Evolutionary conservation across 2,329 filamentous ascomycete species (phyloP).

Genomic region (Geosmithia flava): DNA sequence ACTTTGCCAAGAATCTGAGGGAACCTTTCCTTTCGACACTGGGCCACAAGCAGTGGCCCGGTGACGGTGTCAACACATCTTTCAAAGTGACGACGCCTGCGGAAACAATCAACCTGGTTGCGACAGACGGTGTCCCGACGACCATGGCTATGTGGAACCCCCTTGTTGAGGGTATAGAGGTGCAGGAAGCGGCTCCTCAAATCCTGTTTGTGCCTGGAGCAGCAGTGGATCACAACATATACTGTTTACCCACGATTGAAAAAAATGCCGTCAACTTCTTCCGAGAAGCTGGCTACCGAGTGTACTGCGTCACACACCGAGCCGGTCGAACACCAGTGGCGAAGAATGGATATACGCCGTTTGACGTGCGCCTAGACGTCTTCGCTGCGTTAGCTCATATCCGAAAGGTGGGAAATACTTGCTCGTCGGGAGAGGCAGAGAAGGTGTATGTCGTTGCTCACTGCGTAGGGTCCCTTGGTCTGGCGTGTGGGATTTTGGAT

Average conservation of each 20-base stretch:
- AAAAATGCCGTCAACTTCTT: slow-evolving; percentile 53
- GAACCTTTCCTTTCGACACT: slow-evolving; percentile 8
- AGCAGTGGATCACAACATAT: slow-evolving; percentile 51
- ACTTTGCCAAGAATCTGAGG: slow-evolving; percentile 4
- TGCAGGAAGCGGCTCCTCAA: slow-evolving; percentile 22
- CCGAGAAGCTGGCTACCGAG: slow-evolving; percentile 43
- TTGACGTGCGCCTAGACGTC: slow-evolving; percentile 46
- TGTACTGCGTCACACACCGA: slow-evolving; percentile 44
- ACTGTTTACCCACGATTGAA: slow-evolving; percentile 46
- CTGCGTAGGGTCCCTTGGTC: slow-evolving; percentile 50
- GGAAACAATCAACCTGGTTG: slow-evolving; percentile 28
- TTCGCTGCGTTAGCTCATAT: slow-evolving; percentile 41
- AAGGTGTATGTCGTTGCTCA: slow-evolving; percentile 47
- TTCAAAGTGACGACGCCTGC: slow-evolving; percentile 15
- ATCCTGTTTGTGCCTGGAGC: slow-evolving; percentile 53
- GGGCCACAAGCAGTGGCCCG: slow-evolving; percentile 8
- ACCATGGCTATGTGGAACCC: slow-evolving; percentile 46
- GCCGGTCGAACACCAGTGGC: slow-evolving; percentile 41
- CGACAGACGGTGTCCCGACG: slow-evolving; percentile 38
- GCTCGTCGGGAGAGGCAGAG: slow-evolving; percentile 10
- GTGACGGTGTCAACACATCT: slow-evolving; percentile 1
- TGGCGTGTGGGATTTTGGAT: slow-evolving; percentile 44
- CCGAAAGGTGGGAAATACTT: slow-evolving; percentile 20
- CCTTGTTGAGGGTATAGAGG: slow-evolving; percentile 11
- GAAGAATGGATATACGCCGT: slow-evolving; percentile 42